phyloP scores from a whole-genome alignment of 1,139 yeast species.

The Pneumocystis canis region DNA sequence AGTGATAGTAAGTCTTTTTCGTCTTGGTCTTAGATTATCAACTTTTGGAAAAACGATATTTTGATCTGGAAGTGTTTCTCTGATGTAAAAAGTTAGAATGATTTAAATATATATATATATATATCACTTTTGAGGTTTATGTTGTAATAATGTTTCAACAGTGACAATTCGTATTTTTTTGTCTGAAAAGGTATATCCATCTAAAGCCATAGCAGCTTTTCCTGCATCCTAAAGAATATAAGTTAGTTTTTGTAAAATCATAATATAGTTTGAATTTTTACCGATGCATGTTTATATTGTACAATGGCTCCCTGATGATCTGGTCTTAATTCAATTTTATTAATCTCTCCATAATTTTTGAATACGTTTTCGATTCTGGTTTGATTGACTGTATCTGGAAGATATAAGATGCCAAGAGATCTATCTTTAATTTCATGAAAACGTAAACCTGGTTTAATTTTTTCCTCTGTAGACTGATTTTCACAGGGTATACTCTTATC shows the following conservation, averaged over 20 bases:
- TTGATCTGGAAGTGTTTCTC: neutral
- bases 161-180: slow-evolving; percentile 28
- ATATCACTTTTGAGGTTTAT: neutral
- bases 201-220: slow-evolving; percentile 37
- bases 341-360: slow-evolving; percentile 27
- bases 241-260: neutral
- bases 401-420: slow-evolving; percentile 19
- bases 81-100: neutral
- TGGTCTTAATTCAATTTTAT: slow-evolving; percentile 34
- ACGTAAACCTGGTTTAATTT: neutral
- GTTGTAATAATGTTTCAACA: slow-evolving; percentile 16
- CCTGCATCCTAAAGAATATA: slow-evolving; percentile 34
- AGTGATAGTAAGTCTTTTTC: neutral
- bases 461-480: neutral
- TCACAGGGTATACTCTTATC: neutral
- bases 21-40: neutral
- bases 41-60: neutral
- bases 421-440: slow-evolving; percentile 13
- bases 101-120: neutral
- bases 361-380: slow-evolving; percentile 23
- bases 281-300: slow-evolving; percentile 31
- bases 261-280: neutral
- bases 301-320: slow-evolving; percentile 39
- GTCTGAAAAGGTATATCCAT: slow-evolving; percentile 31
- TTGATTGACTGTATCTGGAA: slow-evolving; percentile 20